phyloP scores from a whole-genome alignment of 176 grass and related monocot genomes.

The Miscanthus lutarioriparius region DNA sequence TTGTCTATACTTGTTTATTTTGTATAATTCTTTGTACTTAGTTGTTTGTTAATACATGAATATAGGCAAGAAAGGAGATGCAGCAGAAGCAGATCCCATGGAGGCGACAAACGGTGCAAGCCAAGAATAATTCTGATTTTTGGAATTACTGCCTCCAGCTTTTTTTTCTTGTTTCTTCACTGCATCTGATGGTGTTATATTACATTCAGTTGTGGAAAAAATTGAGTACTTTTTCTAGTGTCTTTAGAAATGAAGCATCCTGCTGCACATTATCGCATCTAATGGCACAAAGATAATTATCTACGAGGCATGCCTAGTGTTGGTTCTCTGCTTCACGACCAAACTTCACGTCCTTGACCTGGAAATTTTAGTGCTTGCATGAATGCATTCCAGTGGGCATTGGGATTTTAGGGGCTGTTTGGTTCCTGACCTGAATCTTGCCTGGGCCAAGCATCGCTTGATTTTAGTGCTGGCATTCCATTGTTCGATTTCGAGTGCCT shows the following conservation, averaged over 20 bases:
- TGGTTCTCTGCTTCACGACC: not conserved
- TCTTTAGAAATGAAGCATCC: conserved; percentile 28
- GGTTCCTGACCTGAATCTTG: no score
- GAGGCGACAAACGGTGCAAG: conserved; percentile 60
- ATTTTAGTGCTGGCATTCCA: no score
- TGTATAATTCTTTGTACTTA: not conserved
- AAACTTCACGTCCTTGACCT: not conserved
- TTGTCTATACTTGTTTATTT: not conserved
- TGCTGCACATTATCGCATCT: conserved; percentile 27
- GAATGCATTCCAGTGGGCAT: not conserved
- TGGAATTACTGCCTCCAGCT: conserved; percentile 32
- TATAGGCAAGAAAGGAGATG: conserved; percentile 83
- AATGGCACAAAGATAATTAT: conserved; percentile 39
- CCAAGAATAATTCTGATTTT: conserved; percentile 52
- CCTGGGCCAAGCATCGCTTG: no score
- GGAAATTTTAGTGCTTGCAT: not conserved
- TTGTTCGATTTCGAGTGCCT: no score
- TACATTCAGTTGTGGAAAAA: conserved; percentile 52
- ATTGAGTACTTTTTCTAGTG: conserved; percentile 35
- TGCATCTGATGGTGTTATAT: conserved; percentile 58
- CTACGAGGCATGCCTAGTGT: not conserved
- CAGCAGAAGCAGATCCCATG: conserved; percentile 74
- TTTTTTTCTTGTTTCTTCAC: conserved; percentile 40
- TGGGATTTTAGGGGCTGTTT: not conserved
- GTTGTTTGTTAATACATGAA: conserved; percentile 15